Conservation (phyloP, 805 yeast genomes). For the Nakazawaea ambrosiae region DNA sequence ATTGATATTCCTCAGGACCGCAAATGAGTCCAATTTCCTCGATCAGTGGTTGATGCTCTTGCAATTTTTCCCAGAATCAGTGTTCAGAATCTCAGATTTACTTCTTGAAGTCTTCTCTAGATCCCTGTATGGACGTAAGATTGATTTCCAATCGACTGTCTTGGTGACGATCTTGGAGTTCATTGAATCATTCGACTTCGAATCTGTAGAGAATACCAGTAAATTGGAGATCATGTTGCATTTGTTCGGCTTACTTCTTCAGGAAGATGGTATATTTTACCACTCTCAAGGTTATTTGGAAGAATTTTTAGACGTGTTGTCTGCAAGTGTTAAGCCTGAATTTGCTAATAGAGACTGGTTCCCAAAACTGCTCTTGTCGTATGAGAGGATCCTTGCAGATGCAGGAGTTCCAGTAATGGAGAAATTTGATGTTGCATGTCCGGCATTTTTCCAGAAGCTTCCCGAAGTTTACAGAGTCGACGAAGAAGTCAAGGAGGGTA, state of each 20-base stretch:
- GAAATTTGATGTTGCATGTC: slow-evolving; percentile 13
- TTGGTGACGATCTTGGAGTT: slow-evolving; percentile 29
- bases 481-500: slow-evolving; percentile 16
- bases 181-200: slow-evolving; percentile 27
- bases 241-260: slow-evolving; percentile 34
- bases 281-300: slow-evolving; percentile 26
- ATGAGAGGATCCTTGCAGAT: slow-evolving; percentile 48
- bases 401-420: slow-evolving; percentile 43
- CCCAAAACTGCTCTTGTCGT: slow-evolving; percentile 45
- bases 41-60: slow-evolving; percentile 35
- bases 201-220: slow-evolving; percentile 16
- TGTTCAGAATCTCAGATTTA: slow-evolving; percentile 30
- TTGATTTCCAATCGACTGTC: slow-evolving; percentile 28
- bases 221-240: slow-evolving; percentile 33
- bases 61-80: slow-evolving; percentile 34
- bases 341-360: slow-evolving; percentile 46
- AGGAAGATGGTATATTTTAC: slow-evolving; percentile 30
- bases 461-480: slow-evolving; percentile 17
- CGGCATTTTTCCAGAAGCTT: slow-evolving; percentile 14
- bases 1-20: slow-evolving; percentile 30
- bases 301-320: slow-evolving; percentile 29
- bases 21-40: slow-evolving; percentile 28
- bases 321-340: slow-evolving; percentile 28
- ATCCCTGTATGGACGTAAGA: slow-evolving; percentile 24
- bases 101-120: slow-evolving; percentile 26